These are phyloP conservation scores for Rubroboletus satanas DNA, from an alignment of 768 basidiomycete species.

Conservation along the genomic window DNA sequence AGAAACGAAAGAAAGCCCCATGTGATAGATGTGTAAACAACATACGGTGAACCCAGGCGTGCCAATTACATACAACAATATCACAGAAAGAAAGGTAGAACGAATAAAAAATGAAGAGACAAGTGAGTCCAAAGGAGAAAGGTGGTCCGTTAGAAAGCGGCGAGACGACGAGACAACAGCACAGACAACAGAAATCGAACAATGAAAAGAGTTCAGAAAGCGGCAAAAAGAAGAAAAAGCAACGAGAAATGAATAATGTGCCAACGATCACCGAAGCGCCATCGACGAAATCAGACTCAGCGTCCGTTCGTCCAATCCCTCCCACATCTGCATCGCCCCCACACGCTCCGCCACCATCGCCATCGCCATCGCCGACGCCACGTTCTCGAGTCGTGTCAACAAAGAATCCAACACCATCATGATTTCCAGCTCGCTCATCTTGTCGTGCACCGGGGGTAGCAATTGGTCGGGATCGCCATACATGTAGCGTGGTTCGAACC, in stretches of 20 bases:
- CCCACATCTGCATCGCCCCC: slow-evolving; percentile 34
- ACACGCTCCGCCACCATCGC: slow-evolving; percentile 17
- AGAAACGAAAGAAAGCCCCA: background rate
- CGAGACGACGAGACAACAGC: background rate
- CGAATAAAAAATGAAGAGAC: background rate
- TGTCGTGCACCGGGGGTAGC: slow-evolving; percentile 65
- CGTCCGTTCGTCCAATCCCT: slow-evolving; percentile 46
- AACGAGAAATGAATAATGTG: background rate
- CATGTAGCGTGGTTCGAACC: slow-evolving; percentile 36
- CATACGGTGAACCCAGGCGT: background rate
- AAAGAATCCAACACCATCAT: slow-evolving; percentile 74
- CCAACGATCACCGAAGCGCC: slow-evolving; percentile 17
- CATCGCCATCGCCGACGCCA: slow-evolving; percentile 37
- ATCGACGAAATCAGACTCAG: slow-evolving; percentile 42
- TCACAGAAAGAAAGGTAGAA: background rate
- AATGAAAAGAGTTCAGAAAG: background rate
- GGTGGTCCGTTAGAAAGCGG: background rate
- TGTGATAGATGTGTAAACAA: background rate
- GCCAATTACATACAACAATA: background rate
- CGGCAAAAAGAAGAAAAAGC: background rate
- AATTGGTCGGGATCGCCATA: slow-evolving; percentile 60
- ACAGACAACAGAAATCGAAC: background rate
- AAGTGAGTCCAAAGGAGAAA: background rate
- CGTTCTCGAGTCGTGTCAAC: slow-evolving; percentile 72
- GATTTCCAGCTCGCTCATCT: slow-evolving; percentile 68